Conservation (phyloP, 805 yeast genomes). For the Saccharomycopsis malanga region DNA sequence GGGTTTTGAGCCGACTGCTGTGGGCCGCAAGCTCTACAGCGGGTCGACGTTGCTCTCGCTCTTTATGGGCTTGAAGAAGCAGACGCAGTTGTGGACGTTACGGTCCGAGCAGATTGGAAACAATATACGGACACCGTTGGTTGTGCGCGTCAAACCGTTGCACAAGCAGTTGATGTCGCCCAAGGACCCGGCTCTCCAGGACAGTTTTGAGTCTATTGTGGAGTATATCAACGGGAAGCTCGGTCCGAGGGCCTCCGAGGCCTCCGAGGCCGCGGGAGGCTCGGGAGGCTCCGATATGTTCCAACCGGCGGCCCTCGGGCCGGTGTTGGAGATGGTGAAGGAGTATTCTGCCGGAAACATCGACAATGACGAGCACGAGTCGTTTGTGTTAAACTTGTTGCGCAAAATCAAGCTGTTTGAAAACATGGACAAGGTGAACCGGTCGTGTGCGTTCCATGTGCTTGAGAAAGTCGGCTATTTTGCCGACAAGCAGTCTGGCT, state of each 20-base stretch:
- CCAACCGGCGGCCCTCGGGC: conserved; percentile 30
- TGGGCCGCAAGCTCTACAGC: background rate
- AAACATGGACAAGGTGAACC: conserved; percentile 38
- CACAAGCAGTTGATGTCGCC: background rate
- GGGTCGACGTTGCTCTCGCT: conserved; percentile 6
- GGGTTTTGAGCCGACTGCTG: background rate
- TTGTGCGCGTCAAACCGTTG: conserved; percentile 5
- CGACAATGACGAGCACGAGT: conserved; percentile 39
- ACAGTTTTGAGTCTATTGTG: background rate
- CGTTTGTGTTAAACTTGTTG: conserved; percentile 39
- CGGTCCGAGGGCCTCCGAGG: background rate
- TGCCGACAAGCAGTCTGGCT: conserved; percentile 13
- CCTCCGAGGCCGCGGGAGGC: background rate
- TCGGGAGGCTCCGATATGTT: background rate
- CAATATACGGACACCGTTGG: conserved; percentile 10
- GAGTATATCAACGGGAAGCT: conserved; percentile 6
- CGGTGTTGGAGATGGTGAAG: conserved; percentile 40
- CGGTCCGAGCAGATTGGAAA: background rate
- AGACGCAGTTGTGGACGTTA: conserved; percentile 15
- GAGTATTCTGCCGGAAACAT: conserved; percentile 52
- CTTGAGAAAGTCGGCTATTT: conserved; percentile 25
- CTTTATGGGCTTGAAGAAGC: conserved; percentile 11
- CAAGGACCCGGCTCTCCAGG: background rate
- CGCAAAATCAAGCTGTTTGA: conserved; percentile 30
- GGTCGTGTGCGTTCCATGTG: conserved; percentile 47